Base-by-base conservation (phyloP, 2,329 filamentous ascomycete species). In the Ophiostoma piceae region DNA sequence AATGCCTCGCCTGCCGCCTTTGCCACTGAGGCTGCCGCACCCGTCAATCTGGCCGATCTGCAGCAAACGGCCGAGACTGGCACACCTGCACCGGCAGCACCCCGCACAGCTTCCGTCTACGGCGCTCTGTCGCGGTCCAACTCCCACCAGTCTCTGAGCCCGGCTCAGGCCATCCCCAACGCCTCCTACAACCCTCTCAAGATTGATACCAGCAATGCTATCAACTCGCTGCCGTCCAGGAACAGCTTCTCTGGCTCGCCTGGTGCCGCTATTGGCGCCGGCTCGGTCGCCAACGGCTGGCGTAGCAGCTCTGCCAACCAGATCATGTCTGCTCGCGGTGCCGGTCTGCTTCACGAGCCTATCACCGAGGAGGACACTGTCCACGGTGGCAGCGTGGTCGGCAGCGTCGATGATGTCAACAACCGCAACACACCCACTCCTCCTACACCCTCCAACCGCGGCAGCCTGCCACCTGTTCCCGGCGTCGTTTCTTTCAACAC, bases 31-130 rank as follows among this genome's bases (percentile, higher is more conserved):
- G 75, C 79, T 4, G 79, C 86, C 22, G 87, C 82, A 2, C 90
- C 90, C 1, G 83, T 92, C 22, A 82, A 90, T 70, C 77, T 92
- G 1, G 80, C 85, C 12, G 87, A 88, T 72, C 82, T 92, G 41
- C 84, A 89, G 73, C 87, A 90, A 77, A 90, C 89, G 19, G 83
- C 87, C 1, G 79, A 82, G 43, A 84, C 81, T 66, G 85, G 82
- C 12, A 76, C 80, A 1, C 83, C 82, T 3, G 77, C 79, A 7
- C 78, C 81, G 11, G 77, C 78, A 0, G 75, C 75, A 16, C 72
- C 77, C 2, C 76, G 76, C 62, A 75, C 77, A 1, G 70, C 73
- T 6, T 78, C 77, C 8, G 70, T 77, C 69, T 73, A 75, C 39
- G 68, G 72, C 3, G 71, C 66, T 72, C 69, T 72, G 57, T 73